Evolutionary conservation across 768 basidiomycete genomes (phyloP).

Genomic region (Auricularia sp.): DNA sequence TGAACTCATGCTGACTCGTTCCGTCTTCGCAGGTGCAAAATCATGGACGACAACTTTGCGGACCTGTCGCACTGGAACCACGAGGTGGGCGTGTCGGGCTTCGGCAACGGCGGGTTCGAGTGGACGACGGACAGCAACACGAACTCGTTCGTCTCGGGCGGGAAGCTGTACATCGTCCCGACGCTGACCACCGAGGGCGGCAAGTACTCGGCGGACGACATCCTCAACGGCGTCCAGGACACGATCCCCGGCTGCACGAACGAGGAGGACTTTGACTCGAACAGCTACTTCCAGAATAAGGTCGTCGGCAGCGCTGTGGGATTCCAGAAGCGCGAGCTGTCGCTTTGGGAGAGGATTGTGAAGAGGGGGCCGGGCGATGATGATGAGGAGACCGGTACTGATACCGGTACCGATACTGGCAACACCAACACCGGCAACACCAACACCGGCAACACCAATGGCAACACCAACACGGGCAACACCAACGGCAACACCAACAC

Average conservation of each 20-base stretch:
- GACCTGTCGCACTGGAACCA: constrained; percentile 26
- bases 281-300: not conserved
- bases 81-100: constrained; percentile 47
- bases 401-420: constrained; percentile 11
- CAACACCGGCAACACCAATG: not conserved
- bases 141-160: constrained; percentile 38
- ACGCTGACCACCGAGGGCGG: constrained; percentile 41
- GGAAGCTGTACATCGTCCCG: constrained; percentile 47
- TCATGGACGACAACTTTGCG: constrained; percentile 25
- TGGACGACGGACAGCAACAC: constrained; percentile 35
- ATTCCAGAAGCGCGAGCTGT: not conserved
- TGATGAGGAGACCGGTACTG: constrained; percentile 23
- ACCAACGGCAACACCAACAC: constrained; percentile 5
- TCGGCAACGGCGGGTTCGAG: constrained; percentile 48
- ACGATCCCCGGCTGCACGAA: not conserved
- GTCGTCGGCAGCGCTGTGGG: not conserved
- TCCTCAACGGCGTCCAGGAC: constrained; percentile 27
- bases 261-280: not conserved
- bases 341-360: not conserved
- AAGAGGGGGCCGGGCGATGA: not conserved
- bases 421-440: constrained; percentile 22
- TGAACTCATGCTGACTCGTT: no score
- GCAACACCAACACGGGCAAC: constrained; percentile 4
- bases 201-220: constrained; percentile 27
- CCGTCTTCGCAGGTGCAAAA: no score